A percentile compares a stretch with the other conserved stretches of the same genome.
Conservation (phyloP, 2,329 filamentous ascomycete genomes). For the Pseudogymnoascus sp. region DNA sequence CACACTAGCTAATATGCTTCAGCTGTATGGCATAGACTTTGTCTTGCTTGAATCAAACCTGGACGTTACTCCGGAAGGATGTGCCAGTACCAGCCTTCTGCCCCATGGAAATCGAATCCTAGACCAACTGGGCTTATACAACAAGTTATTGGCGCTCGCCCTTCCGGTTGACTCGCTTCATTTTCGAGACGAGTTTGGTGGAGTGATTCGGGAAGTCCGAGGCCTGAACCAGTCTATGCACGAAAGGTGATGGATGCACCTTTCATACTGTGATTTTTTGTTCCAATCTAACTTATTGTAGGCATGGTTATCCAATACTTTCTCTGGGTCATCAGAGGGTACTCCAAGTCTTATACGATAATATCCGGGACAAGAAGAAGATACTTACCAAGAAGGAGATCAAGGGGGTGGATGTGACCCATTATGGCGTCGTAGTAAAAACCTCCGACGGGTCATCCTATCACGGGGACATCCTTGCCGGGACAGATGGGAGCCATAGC, state of each 20-base stretch:
- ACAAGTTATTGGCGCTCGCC: constrained; percentile 11
- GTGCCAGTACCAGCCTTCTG: constrained; percentile 37
- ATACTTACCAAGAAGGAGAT: constrained; percentile 27
- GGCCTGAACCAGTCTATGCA: background rate
- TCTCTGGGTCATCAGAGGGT: constrained; percentile 33
- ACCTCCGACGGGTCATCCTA: constrained; percentile 26
- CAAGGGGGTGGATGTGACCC: constrained; percentile 18
- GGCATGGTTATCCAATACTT: constrained; percentile 24
- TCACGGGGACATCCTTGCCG: constrained; percentile 30
- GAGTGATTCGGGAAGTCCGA: background rate
- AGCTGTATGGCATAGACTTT: constrained; percentile 38
- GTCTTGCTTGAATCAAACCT: constrained; percentile 37
- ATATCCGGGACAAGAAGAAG: constrained; percentile 28
- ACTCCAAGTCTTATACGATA: constrained; percentile 28
- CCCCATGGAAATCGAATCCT: constrained; percentile 36
- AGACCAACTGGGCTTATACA: constrained; percentile 39
- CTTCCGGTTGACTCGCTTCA: background rate
- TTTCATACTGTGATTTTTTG: background rate
- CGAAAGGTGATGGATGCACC: background rate
- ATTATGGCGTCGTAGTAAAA: constrained; percentile 24
- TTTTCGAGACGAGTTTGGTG: background rate
- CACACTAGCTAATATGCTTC: constrained; percentile 36
- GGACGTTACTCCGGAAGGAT: constrained; percentile 35
- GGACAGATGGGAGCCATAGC: constrained; percentile 36
- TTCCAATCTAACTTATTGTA: background rate